Conservation (phyloP, 2,329 filamentous ascomycete genomes). For the Monilinia vaccinii-corymbosi region DNA sequence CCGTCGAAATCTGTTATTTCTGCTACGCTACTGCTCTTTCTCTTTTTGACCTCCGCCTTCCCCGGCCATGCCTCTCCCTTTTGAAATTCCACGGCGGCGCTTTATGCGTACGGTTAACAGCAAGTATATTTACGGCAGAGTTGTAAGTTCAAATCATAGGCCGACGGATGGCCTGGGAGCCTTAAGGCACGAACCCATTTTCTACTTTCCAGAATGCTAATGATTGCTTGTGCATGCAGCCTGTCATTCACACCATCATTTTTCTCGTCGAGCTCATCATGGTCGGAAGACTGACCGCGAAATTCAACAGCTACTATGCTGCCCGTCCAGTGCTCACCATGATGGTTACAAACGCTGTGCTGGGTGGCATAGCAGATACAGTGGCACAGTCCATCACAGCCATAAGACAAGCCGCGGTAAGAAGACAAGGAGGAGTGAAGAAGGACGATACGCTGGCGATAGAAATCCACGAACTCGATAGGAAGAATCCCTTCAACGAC, state of each 20-base stretch:
- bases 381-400: constrained; percentile 89
- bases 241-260: constrained; percentile 74
- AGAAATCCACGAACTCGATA: constrained; percentile 80
- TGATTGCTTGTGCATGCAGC: constrained; percentile 44
- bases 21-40: not conserved
- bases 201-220: not conserved
- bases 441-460: constrained; percentile 68
- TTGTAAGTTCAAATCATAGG: constrained; percentile 45
- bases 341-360: constrained; percentile 96
- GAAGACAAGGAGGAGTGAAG: constrained; percentile 48
- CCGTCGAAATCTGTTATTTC: not conserved
- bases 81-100: constrained; percentile 50
- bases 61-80: constrained; percentile 38
- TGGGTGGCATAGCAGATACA: constrained; percentile 93
- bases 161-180: not conserved
- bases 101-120: constrained; percentile 57
- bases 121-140: constrained; percentile 63
- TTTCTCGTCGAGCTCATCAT: constrained; percentile 85
- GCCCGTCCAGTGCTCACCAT: constrained; percentile 94
- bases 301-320: constrained; percentile 92
- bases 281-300: constrained; percentile 69
- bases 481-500: constrained; percentile 60
- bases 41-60: not conserved
- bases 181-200: not conserved
- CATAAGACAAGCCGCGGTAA: constrained; percentile 57